Conservation (phyloP, 2,329 filamentous ascomycete genomes). For the Talaromyces funiculosus region DNA sequence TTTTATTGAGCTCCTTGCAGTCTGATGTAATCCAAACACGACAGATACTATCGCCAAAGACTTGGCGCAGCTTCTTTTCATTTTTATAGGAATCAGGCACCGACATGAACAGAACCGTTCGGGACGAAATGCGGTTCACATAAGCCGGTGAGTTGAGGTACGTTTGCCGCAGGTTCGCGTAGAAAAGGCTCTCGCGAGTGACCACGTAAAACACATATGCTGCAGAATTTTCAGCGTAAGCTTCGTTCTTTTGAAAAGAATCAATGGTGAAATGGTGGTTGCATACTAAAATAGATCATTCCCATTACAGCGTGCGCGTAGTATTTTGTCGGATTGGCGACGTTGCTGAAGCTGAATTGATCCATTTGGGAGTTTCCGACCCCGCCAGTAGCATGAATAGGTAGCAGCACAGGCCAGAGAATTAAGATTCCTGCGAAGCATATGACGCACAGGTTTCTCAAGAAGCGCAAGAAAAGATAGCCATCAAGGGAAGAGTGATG, state of each 20-base stretch:
- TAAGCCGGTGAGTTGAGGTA: conserved; percentile 82
- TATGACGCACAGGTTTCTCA: conserved; percentile 71
- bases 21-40: conserved; percentile 79
- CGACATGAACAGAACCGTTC: conserved; percentile 81
- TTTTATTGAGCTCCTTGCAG: conserved; percentile 66
- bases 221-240: conserved; percentile 15
- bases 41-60: conserved; percentile 76
- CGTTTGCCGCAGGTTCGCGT: conserved; percentile 83
- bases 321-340: conserved; percentile 58
- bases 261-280: background rate
- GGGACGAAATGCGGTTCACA: conserved; percentile 75
- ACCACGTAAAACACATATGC: conserved; percentile 81
- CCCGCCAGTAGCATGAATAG: conserved; percentile 79
- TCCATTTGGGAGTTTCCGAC: conserved; percentile 64
- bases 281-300: conserved; percentile 67
- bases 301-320: conserved; percentile 74
- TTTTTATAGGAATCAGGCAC: conserved; percentile 74
- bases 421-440: conserved; percentile 76
- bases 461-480: conserved; percentile 83
- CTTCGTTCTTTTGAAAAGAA: background rate
- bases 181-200: conserved; percentile 81
- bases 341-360: conserved; percentile 72
- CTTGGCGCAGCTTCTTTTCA: conserved; percentile 64
- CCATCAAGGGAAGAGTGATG: conserved; percentile 87
- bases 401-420: conserved; percentile 83